Evolutionary conservation across 2,329 filamentous ascomycete genomes (phyloP).

Genomic region (Coleophoma cylindrospora): DNA sequence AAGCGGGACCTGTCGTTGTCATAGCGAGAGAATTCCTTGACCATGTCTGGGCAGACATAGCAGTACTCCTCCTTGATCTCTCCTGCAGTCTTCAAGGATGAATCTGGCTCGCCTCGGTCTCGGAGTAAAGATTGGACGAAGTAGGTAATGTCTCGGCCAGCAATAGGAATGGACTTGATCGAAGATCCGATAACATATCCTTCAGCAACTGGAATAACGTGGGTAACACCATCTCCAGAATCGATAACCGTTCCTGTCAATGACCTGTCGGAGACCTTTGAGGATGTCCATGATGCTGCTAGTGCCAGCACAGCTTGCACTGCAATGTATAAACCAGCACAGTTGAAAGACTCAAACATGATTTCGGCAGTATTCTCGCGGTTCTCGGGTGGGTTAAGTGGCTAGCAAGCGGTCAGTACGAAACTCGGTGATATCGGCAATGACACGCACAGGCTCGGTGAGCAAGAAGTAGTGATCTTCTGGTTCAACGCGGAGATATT

Average conservation of each 20-base stretch:
- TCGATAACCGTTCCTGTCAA: slow-evolving; percentile 97
- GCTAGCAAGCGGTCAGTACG: slow-evolving; percentile 42
- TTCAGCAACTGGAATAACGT: slow-evolving; percentile 97
- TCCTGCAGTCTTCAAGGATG: slow-evolving; percentile 93
- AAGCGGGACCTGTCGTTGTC: slow-evolving; percentile 91
- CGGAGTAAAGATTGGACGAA: slow-evolving; percentile 95
- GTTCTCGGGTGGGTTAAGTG: slow-evolving; percentile 96
- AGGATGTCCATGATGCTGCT: slow-evolving; percentile 96
- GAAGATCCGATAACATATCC: slow-evolving; percentile 98
- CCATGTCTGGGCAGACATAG: slow-evolving; percentile 97
- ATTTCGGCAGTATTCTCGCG: slow-evolving; percentile 99
- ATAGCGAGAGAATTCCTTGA: slow-evolving; percentile 95
- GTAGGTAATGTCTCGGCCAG: slow-evolving; percentile 96
- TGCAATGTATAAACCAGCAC: slow-evolving; percentile 96
- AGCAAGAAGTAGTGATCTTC: slow-evolving; percentile 98
- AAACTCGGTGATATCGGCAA: not conserved
- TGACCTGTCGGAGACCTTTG: slow-evolving; percentile 93
- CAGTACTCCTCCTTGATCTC: slow-evolving; percentile 99
- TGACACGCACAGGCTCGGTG: slow-evolving; percentile 76
- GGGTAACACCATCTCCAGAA: slow-evolving; percentile 96
- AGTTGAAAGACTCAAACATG: slow-evolving; percentile 99
- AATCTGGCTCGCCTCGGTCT: slow-evolving; percentile 94
- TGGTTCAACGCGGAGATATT: slow-evolving; percentile 95
- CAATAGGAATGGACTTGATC: slow-evolving; percentile 98
- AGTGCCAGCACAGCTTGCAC: slow-evolving; percentile 96